Base-by-base conservation (phyloP, 2,329 filamentous ascomycete genomes). In the Sclerotiophoma versabilis region DNA sequence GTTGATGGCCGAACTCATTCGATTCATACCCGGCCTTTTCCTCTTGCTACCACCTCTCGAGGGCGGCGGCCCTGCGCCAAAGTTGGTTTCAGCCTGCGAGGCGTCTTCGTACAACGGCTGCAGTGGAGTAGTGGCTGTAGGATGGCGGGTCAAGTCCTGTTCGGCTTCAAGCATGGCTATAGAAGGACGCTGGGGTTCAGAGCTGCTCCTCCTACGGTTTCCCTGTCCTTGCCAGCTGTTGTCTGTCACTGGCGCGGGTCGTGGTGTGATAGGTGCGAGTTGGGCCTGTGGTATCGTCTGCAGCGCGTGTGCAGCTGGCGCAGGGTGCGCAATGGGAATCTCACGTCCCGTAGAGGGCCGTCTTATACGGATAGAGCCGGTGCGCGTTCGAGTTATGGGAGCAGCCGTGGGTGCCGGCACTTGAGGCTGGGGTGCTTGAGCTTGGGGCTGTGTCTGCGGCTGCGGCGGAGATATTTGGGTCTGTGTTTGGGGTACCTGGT, bases 91-190 rank as follows among this genome's bases (percentile, higher is more conserved):
- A 14, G 54, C 8, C 8, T 45, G 57, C 8, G 60, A 44, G 8
- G 49, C 62, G 27, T 71, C 66, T 44, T 75, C 72, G 23, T 69
- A 69, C 8, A 75, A 45, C n/a, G 71, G 69, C 41, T 71, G 69
- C 42, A 75, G 52, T 12, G 65, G 62, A n/a, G 59, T 58, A 5
- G 62, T 60, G n/a, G 63, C 64, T 5, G 71, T 66, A 25, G 57
- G 15, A 33, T 73, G 67, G 19, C 66, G 66, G 23, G 66, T 63
- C 17, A 73, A 57, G 10, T 59, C 59, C 26, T 69, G 44, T 33
- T 73, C 69, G 27, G 67, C 65, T 11, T 62, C 54, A 22, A 66
- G 56, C 8, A 67, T 43, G 5, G 63, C 63, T 4, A 59, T 45
- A 14, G 61, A 64, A 12, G 66, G 69, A 27, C 65, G 68, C 25